Percentiles rank a stretch among this genome's conserved stretches.
phyloP scores from a whole-genome alignment of 257 asterid genomes.

The Ophiorrhiza pumila region DNA sequence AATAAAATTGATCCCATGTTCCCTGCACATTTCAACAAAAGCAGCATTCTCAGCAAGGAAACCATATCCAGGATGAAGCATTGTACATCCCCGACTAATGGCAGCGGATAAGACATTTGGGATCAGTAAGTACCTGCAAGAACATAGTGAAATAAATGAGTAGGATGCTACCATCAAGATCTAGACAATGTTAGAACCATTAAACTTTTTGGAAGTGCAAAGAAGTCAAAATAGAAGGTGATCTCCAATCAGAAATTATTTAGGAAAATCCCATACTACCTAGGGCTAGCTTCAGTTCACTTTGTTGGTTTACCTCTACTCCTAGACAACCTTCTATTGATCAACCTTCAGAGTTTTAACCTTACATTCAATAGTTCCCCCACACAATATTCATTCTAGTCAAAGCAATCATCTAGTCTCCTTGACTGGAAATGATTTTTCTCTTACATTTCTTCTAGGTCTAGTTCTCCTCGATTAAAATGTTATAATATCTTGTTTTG shows the following conservation, averaged over 20 bases:
- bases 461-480: not conserved
- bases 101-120: conserved; percentile 96
- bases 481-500: not conserved
- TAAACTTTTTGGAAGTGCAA: not conserved
- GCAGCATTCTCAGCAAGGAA: conserved; percentile 95
- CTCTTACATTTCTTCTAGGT: not conserved
- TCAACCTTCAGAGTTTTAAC: not conserved
- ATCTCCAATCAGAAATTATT: not conserved
- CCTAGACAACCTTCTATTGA: not conserved
- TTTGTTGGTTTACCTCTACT: not conserved
- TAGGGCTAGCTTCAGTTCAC: too few relatives aligned
- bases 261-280: not conserved
- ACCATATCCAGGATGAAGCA: conserved; percentile 99
- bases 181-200: not conserved
- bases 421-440: not conserved
- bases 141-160: conserved; percentile 10
- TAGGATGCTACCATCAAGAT: conserved; percentile 8
- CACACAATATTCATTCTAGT: not conserved
- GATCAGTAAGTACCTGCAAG: conserved; percentile 71
- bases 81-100: conserved; percentile 78
- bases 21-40: conserved; percentile 95
- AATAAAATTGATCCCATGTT: conserved; percentile 83
- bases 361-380: not conserved
- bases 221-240: not conserved
- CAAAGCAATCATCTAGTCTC: not conserved